Evolutionary conservation across 2,329 filamentous ascomycete genomes (phyloP).

Genomic region (Penicillium sp.): DNA sequence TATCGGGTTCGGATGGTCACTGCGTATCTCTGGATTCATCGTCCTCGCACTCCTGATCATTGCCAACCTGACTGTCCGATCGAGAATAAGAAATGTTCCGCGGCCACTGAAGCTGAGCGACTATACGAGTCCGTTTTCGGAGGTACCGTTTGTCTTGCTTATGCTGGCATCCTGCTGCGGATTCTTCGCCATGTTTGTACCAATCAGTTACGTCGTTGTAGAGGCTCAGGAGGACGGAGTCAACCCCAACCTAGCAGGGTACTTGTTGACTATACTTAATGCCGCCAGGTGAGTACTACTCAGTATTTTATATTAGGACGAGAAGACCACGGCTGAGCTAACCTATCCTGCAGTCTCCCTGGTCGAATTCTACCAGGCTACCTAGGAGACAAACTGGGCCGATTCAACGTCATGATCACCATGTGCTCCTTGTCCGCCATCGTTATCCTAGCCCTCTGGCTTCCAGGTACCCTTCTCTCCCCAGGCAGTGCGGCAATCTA

Average conservation of each 20-base stretch:
- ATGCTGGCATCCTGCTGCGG: conserved; percentile 53
- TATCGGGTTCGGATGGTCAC: conserved; percentile 56
- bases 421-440: conserved; percentile 23
- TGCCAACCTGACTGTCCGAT: conserved; percentile 52
- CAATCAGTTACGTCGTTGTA: conserved; percentile 51
- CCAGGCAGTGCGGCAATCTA: conserved; percentile 52
- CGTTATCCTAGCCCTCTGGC: conserved; percentile 23
- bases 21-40: conserved; percentile 56
- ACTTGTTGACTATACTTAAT: conserved; percentile 50
- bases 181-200: conserved; percentile 60
- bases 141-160: conserved; percentile 47
- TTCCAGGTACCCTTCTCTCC: conserved; percentile 36
- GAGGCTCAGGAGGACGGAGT: conserved; percentile 51
- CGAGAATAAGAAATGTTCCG: conserved; percentile 35
- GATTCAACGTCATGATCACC: conserved; percentile 5
- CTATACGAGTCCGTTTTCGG: conserved; percentile 43
- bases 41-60: conserved; percentile 58
- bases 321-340: background rate
- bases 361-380: conserved; percentile 57
- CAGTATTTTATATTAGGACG: background rate
- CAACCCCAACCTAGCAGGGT: conserved; percentile 47
- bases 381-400: conserved; percentile 49
- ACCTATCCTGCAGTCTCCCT: conserved; percentile 53
- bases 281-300: conserved; percentile 1
- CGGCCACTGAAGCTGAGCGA: conserved; percentile 3